Evolutionary conservation across 352 stramenopile genomes (phyloP), one percentile per base, ranked within the genome.

Genomic region (Saprolegnia diclina): DNA sequence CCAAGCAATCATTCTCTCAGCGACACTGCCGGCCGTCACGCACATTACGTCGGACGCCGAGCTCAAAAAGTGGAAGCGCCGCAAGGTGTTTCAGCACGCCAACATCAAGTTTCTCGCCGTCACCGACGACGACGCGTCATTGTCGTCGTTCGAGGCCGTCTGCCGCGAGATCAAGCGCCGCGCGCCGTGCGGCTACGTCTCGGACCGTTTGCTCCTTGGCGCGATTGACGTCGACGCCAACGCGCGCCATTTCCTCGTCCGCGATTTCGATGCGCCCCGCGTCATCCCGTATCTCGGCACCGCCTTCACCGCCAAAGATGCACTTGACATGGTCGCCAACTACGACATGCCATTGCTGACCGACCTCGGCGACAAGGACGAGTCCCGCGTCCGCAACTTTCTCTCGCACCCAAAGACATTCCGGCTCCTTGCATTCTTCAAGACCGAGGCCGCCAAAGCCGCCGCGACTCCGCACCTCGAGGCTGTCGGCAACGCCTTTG

Each of bases 1-100:
- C 52, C 63, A 45, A n/a, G 44, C 62, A 21, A 48, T 62, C 26
- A 62, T 69, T 24, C 62, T 69, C 29, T 44, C 63, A 19, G 21
- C 62, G 35, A 69, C 63, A n/a, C n/a, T 69, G 46, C 42, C 63
- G 9, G 46, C 63, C 19, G 45, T 69, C 13, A 63, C 50, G 21
- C n/a, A 57, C 4, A 26, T 69, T 5, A 9, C 46, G 1, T 29
- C 24, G 13, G 63, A 69, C 21, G 14, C 19, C 6, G 63, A 61
- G 38, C 19, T 69, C n/a, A 69, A 69, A 19, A 59, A 62, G n/a
- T 69, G 63, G 63, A 69, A 61, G 63, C 63, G 63, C 14, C 44
- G 63, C 10, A 69, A 69, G 53, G 50, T 69, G 2, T 69, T 62
- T 45, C 62, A 69, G 32, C 45, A 69, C 21, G 48, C 48, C 22